Percentiles rank a stretch among this genome's conserved stretches.
Conservation (phyloP, 768 basidiomycete genomes). For the Rhodotorula sphaerocarpa region DNA sequence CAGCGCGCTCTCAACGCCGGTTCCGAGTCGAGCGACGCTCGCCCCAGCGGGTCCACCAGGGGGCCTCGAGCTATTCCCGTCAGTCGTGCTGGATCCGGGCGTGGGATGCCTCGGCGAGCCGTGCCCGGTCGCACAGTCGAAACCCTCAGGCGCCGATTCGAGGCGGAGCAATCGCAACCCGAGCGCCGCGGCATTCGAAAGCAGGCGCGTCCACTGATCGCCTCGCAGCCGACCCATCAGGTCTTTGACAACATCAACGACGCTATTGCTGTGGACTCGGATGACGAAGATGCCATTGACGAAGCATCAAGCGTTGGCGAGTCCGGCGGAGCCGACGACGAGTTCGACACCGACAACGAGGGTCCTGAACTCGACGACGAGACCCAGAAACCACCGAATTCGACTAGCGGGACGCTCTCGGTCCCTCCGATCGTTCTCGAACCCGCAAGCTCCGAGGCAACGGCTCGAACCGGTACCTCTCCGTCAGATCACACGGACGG, state of each 20-base stretch:
- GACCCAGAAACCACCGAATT: neutral
- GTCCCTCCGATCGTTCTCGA: neutral
- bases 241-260: slow-evolving; percentile 75
- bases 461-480: no score
- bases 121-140: no score
- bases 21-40: slow-evolving; percentile 13
- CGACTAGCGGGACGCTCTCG: neutral
- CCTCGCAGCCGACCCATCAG: slow-evolving; percentile 53
- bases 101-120: no score
- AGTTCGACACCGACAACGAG: slow-evolving; percentile 48
- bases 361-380: slow-evolving; percentile 46
- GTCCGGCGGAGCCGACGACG: slow-evolving; percentile 55
- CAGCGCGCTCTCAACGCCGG: neutral
- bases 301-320: slow-evolving; percentile 20
- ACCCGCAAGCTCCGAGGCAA: no score
- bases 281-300: slow-evolving; percentile 44
- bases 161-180: neutral
- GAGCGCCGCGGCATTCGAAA: slow-evolving; percentile 51
- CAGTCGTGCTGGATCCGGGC: no score
- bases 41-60: neutral
- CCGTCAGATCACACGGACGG: no score
- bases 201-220: slow-evolving; percentile 80
- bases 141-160: neutral
- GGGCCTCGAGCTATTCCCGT: slow-evolving; percentile 42
- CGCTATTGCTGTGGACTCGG: slow-evolving; percentile 61